Evolutionary conservation across 768 basidiomycete species (phyloP), one percentile per base, ranked within the genome.

Genomic region (Pluteus cervinus): DNA sequence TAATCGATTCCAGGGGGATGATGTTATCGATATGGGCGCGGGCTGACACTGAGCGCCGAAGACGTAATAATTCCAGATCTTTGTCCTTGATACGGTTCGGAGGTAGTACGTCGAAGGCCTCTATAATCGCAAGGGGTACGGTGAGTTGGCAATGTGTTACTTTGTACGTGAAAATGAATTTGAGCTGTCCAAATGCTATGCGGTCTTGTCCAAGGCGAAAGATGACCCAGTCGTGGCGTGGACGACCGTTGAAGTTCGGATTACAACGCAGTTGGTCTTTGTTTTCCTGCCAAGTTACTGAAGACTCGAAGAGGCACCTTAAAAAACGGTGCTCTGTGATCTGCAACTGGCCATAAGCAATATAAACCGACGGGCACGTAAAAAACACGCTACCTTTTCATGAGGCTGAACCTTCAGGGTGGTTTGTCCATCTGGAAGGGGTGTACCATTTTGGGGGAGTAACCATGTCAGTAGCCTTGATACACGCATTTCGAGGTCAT

Each of bases 201-300:
- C 33, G 16, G 16, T 41, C 28, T 4, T 22, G 31, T 12, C 42
- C 20, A 16, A 44, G 35, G 33, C 48, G 32, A 10, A 51, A 29
- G 5, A 51, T 15, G 14, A 43, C 54, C 36, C 29, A 55, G 29
- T 62, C 48, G 21, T 53, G 61, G 0, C 47, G 49, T 7, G 50
- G 52, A 2, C 29, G 16, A 0, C 42, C 25, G 26, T 51, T 46
- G 41, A 66, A 67, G 0, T 29, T 33, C 6, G 60, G 57, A 36
- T 53, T 62, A 43, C 51, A 59, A 3, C 43, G 40, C 1, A 67
- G 45, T 21, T 55, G 45, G 37, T 67, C 54, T 1, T 45, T 51
- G 3, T 39, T 40, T 15, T 45, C 18, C 7, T 33, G 20, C 62
- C 61, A 66, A 41, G 58, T 46, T 7, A 56, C 39, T 1, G 24